These are phyloP conservation scores for Toxicodendron radicans DNA, from an alignment of 345 rosid genomes.

Conservation along the genomic window DNA sequence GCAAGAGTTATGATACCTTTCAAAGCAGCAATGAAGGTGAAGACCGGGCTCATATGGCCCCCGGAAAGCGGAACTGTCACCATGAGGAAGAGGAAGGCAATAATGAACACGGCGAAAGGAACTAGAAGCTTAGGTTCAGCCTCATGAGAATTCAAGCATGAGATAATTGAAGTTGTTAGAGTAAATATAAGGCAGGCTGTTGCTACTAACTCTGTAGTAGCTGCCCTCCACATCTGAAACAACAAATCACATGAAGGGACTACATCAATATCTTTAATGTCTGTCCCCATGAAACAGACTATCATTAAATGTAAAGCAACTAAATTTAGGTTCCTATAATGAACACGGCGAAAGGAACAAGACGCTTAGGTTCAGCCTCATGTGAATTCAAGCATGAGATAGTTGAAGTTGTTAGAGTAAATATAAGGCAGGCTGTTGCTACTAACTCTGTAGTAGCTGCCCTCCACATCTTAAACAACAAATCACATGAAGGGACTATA, in stretches of 20 bases:
- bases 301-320: no score
- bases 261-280: no score
- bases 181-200: constrained; percentile 46
- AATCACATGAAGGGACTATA: not conserved
- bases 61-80: constrained; percentile 49
- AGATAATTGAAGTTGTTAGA: constrained; percentile 31
- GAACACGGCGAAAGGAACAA: constrained; percentile 39
- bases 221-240: constrained; percentile 56
- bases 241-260: not conserved
- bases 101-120: constrained; percentile 34
- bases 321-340: not conserved
- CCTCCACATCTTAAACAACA: constrained; percentile 46
- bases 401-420: constrained; percentile 38
- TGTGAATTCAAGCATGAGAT: constrained; percentile 35
- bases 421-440: constrained; percentile 45
- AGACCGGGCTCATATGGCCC: constrained; percentile 48
- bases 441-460: constrained; percentile 51
- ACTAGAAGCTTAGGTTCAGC: constrained; percentile 37
- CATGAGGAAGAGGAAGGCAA: constrained; percentile 34
- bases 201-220: constrained; percentile 49
- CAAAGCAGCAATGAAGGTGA: constrained; percentile 39
- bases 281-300: no score
- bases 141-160: constrained; percentile 35
- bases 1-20: constrained; percentile 36
- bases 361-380: constrained; percentile 32